phyloP scores from a whole-genome alignment of 2,329 filamentous ascomycete genomes.

The Colletotrichum salicis region DNA sequence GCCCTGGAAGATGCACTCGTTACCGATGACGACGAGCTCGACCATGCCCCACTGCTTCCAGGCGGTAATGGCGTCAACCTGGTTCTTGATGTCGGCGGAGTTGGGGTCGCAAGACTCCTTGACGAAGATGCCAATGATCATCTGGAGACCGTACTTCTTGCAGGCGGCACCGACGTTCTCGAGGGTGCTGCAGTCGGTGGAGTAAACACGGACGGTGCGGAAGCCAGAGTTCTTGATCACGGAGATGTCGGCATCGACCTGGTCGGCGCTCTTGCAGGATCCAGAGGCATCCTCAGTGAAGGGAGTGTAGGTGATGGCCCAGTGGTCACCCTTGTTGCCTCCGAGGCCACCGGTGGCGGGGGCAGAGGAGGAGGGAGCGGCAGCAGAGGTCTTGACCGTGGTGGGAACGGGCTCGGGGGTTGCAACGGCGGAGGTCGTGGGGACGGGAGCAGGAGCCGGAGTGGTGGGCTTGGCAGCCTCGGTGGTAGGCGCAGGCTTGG shows the following conservation, averaged over 20 bases:
- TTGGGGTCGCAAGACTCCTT: constrained; percentile 69
- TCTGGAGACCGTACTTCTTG: constrained; percentile 73
- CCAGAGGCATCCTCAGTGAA: constrained; percentile 66
- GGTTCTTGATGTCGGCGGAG: constrained; percentile 71
- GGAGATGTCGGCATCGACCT: constrained; percentile 70
- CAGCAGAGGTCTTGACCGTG: constrained; percentile 39
- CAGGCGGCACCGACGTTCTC: constrained; percentile 78
- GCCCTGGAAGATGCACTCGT: constrained; percentile 86
- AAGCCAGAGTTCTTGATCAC: constrained; percentile 74
- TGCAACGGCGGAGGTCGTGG: constrained; percentile 39
- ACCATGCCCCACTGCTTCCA: constrained; percentile 81
- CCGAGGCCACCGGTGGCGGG: constrained; percentile 46
- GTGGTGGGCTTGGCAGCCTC: constrained; percentile 39
- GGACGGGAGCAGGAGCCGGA: constrained; percentile 30
- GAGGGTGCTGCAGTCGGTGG: constrained; percentile 88
- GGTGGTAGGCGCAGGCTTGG: constrained; percentile 39
- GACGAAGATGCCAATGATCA: constrained; percentile 92
- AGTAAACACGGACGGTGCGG: constrained; percentile 83
- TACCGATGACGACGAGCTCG: constrained; percentile 85
- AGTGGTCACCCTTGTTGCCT: constrained; percentile 63
- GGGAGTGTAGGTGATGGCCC: constrained; percentile 84
- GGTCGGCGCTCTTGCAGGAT: constrained; percentile 71
- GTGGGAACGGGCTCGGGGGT: constrained; percentile 35
- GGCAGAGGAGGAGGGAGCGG: constrained; percentile 39
- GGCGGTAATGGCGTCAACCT: constrained; percentile 77